Conservation (phyloP, 805 yeast species). For the Wickerhamomyces canadensis region DNA sequence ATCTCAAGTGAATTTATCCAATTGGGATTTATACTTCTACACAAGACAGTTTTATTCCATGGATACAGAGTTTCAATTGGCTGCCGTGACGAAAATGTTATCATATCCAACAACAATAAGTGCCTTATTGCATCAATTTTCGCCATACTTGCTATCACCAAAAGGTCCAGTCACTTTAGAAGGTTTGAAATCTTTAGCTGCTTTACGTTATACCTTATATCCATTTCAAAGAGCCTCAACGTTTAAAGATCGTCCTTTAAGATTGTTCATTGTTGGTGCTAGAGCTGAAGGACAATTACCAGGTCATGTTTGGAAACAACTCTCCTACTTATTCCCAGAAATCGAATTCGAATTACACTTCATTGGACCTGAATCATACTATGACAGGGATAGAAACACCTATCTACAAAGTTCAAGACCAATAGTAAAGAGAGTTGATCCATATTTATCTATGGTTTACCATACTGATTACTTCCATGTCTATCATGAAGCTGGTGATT, state of each 20-base stretch:
- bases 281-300: slow-evolving; percentile 93
- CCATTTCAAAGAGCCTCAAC: slow-evolving; percentile 54
- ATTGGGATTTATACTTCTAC: slow-evolving; percentile 92
- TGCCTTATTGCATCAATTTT: slow-evolving; percentile 71
- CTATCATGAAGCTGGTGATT: slow-evolving; percentile 85
- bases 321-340: slow-evolving; percentile 79
- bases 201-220: slow-evolving; percentile 82
- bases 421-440: slow-evolving; percentile 68
- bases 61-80: slow-evolving; percentile 95
- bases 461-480: slow-evolving; percentile 92
- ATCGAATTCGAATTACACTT: slow-evolving; percentile 82
- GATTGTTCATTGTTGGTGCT: slow-evolving; percentile 87
- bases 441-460: slow-evolving; percentile 64
- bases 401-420: slow-evolving; percentile 57
- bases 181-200: slow-evolving; percentile 91
- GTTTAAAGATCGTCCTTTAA: slow-evolving; percentile 79
- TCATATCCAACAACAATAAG: slow-evolving; percentile 91
- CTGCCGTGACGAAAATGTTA: slow-evolving; percentile 90
- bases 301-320: slow-evolving; percentile 91
- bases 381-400: slow-evolving; percentile 63
- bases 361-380: slow-evolving; percentile 89
- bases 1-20: slow-evolving; percentile 65
- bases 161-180: slow-evolving; percentile 86
- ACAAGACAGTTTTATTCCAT: slow-evolving; percentile 90
- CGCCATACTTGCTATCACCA: slow-evolving; percentile 79